Conservation (phyloP, 202 grass and related monocot species). For the Musa balbisiana region DNA sequence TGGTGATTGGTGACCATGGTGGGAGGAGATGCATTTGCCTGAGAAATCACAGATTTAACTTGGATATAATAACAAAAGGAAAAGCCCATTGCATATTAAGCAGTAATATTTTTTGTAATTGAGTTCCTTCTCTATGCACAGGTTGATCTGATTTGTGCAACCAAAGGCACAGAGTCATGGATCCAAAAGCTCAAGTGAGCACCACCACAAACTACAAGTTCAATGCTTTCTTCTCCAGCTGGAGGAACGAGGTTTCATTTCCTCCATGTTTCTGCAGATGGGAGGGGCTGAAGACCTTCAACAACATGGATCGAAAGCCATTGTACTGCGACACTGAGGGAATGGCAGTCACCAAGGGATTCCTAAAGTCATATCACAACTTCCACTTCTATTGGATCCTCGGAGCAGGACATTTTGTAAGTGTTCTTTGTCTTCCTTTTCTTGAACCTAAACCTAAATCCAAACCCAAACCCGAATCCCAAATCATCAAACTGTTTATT, state of each 20-base stretch:
- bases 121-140: constrained; percentile 18
- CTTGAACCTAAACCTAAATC: too few species aligned
- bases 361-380: constrained; percentile 47
- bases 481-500: too few species aligned
- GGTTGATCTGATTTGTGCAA: constrained; percentile 68
- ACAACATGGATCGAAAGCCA: constrained; percentile 29
- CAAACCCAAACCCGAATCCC: too few species aligned
- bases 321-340: constrained; percentile 30
- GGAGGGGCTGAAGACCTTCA: constrained; percentile 48
- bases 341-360: constrained; percentile 32
- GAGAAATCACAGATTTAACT: too few species aligned
- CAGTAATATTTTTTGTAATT: not conserved
- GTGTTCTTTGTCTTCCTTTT: not conserved
- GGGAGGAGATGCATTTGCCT: too few species aligned
- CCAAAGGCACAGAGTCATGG: constrained; percentile 67
- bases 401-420: constrained; percentile 70
- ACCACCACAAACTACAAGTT: not conserved
- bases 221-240: too few species aligned
- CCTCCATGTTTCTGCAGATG: constrained; percentile 35
- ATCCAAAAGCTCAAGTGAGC: constrained; percentile 71
- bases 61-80: too few species aligned
- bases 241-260: too few species aligned
- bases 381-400: constrained; percentile 79
- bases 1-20: too few species aligned
- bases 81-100: too few species aligned